Percentiles rank a stretch among this genome's conserved stretches.
Evolutionary conservation across 2,329 filamentous ascomycete genomes (phyloP).

Genomic region (Aspergillus amoenus): DNA sequence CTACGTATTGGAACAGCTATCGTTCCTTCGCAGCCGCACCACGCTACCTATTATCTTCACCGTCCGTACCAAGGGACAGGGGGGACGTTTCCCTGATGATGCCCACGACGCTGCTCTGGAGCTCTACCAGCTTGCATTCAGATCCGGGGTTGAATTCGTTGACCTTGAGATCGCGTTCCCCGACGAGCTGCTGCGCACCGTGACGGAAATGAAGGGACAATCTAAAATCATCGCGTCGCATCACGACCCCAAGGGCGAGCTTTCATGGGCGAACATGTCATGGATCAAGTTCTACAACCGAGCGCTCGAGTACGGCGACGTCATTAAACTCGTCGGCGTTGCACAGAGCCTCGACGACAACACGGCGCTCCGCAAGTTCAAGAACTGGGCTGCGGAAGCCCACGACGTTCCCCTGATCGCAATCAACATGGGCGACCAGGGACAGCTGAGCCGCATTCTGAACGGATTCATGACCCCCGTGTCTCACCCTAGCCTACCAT

Average conservation of each 20-base stretch:
- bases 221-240: constrained; percentile 93
- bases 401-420: constrained; percentile 85
- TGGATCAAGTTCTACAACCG: constrained; percentile 91
- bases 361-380: constrained; percentile 79
- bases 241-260: constrained; percentile 74
- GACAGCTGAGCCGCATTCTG: constrained; percentile 84
- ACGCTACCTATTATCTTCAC: constrained; percentile 88
- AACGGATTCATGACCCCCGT: constrained; percentile 96
- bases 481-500: constrained; percentile 82
- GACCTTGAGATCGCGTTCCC: constrained; percentile 90
- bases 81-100: constrained; percentile 81
- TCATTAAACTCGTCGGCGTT: constrained; percentile 90
- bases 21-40: constrained; percentile 70
- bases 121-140: constrained; percentile 75
- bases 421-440: constrained; percentile 88
- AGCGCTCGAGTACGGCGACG: constrained; percentile 83
- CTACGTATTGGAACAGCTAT: constrained; percentile 78
- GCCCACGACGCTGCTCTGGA: constrained; percentile 68
- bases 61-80: constrained; percentile 79
- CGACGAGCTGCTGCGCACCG: constrained; percentile 67
- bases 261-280: constrained; percentile 90
- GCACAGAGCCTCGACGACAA: constrained; percentile 80
- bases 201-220: constrained; percentile 67
- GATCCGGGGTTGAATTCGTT: constrained; percentile 86
- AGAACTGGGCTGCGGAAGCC: constrained; percentile 67